phyloP scores from a whole-genome alignment of 371 early-diverging fungal genomes.

The Zychaea mexicana region DNA sequence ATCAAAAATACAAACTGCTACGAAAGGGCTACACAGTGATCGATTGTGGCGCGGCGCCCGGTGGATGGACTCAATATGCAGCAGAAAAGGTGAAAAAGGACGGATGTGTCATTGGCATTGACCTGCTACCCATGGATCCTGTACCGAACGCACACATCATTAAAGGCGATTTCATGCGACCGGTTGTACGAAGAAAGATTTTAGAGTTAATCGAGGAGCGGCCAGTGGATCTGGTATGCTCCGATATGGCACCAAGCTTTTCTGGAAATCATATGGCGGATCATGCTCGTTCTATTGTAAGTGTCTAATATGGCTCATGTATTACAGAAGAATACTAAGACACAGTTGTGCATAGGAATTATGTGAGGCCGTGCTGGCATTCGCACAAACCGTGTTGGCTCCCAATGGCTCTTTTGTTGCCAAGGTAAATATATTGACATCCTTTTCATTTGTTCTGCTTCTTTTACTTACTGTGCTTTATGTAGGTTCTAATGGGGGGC shows the following conservation, averaged over 20 bases:
- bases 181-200: slow-evolving; percentile 39
- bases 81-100: slow-evolving; percentile 35
- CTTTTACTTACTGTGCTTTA: no score
- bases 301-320: not conserved
- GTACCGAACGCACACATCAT: slow-evolving; percentile 65
- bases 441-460: no score
- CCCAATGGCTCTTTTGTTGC: slow-evolving; percentile 72
- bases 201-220: slow-evolving; percentile 33
- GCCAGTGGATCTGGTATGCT: slow-evolving; percentile 63
- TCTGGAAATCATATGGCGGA: slow-evolving; percentile 62
- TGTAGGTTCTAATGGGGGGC: slow-evolving; percentile 70
- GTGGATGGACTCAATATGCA: slow-evolving; percentile 94
- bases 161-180: slow-evolving; percentile 66
- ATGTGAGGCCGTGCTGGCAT: slow-evolving; percentile 67
- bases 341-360: slow-evolving; percentile 43
- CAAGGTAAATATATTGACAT: slow-evolving; percentile 58
- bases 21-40: slow-evolving; percentile 59
- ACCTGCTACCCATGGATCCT: slow-evolving; percentile 73
- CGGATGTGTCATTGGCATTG: slow-evolving; percentile 66
- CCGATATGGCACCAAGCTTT: slow-evolving; percentile 85
- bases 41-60: slow-evolving; percentile 92
- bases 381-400: slow-evolving; percentile 63
- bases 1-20: slow-evolving; percentile 73
- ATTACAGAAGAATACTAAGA: not conserved
- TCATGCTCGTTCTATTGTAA: slow-evolving; percentile 55